Evolutionary conservation across 2,329 filamentous ascomycete genomes (phyloP).

Genomic region (Apiospora marii): DNA sequence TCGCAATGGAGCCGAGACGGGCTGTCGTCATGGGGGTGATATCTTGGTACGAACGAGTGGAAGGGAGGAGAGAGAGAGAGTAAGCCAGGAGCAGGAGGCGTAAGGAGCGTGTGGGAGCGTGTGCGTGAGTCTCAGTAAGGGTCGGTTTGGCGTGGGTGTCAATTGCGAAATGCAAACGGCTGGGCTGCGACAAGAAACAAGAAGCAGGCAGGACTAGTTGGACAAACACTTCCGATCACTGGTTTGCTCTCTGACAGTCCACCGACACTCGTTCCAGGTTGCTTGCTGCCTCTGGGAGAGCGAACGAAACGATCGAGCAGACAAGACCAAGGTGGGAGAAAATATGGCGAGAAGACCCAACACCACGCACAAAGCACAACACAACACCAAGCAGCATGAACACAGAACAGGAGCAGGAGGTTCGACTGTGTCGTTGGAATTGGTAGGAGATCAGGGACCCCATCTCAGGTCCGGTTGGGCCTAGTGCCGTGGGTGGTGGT

Average conservation of each 20-base stretch:
- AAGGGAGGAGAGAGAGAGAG: conserved; percentile 5
- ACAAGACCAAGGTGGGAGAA: not conserved
- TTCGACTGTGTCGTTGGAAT: conserved; percentile 20
- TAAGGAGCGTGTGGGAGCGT: not conserved
- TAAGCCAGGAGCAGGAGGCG: not conserved
- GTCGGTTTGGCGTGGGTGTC: not conserved
- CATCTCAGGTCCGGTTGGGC: not conserved
- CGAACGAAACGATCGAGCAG: conserved; percentile 16
- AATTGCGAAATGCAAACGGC: conserved; percentile 2
- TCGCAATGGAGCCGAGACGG: not conserved
- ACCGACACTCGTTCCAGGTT: not conserved
- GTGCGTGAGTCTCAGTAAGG: not conserved
- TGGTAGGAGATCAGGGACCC: not conserved
- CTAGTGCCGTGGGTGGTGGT: conserved; percentile 2
- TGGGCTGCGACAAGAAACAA: not conserved
- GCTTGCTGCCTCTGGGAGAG: conserved; percentile 10
- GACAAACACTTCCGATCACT: not conserved
- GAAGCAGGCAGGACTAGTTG: not conserved
- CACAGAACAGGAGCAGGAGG: not conserved
- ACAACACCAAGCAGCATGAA: not conserved
- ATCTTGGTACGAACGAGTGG: not conserved
- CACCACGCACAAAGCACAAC: not conserved
- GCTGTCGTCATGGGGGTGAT: not conserved
- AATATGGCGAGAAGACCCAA: conserved; percentile 8
- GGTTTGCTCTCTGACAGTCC: conserved; percentile 9